Base-by-base conservation (phyloP, 495 filamentous ascomycete species). In the Barbatosphaeria neglecta region DNA sequence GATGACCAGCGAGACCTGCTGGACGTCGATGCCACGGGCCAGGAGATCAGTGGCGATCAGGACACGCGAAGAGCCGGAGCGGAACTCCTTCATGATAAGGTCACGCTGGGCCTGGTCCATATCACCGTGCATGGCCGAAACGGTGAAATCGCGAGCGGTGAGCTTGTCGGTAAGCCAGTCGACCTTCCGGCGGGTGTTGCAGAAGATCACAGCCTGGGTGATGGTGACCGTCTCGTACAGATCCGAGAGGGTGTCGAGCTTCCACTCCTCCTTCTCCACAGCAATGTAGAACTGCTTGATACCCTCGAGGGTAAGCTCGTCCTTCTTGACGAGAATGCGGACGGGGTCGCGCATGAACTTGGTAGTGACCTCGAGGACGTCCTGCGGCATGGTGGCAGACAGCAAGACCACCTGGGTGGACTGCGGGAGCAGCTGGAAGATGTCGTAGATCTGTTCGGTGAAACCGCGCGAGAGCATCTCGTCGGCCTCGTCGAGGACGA, bases 301-400 rank as follows among this genome's bases (percentile, higher is more conserved):
- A 50, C 92, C 92, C 67, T 99, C 92, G 24, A 99, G 79, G 8
- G 92, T 99, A 72, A 99, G 75, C 65, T 99, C 92, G 64, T 95
- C 92, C 82, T 88, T 89, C 81, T 99, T 97, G 61, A 99, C 92
- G n/a, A 99, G 71, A 56, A 99, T 95, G 51, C 92, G 87, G 24
- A 99, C 92, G 17, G 92, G 93, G 59, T 99, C 92, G 11, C 87
- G 93, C 92, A 99, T 99, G 78, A 99, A 99, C 66, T 97, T 97
- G 45, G 93, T 97, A 4, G 92, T 99, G 81, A 99, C 90, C 66
- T 99, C 92, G 45, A 99, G 77, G 16, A 99, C 92, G 65, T 99
- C 92, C 68, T 99, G 89, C 19, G 92, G 92, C 38, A 99, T 80
- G 16, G 92, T 99, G 55, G 92, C 92, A 4, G 92, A 97, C 19